These are phyloP conservation scores for Trichoderma asperellum DNA, from an alignment of 2,329 filamentous ascomycete species.

Conservation along the genomic window DNA sequence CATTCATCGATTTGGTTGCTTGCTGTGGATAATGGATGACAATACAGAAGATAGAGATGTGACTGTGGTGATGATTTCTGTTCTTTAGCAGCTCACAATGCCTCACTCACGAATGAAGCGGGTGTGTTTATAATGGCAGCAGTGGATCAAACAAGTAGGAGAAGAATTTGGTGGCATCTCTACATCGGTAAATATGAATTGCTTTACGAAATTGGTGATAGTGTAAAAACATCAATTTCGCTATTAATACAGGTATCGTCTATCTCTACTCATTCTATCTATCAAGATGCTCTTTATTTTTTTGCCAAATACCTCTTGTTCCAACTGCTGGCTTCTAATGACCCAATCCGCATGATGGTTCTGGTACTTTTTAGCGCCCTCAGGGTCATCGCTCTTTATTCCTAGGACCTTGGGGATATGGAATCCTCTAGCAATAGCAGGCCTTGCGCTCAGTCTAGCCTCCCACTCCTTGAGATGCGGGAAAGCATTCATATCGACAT, in stretches of 20 bases:
- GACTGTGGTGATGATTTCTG: too few relatives aligned
- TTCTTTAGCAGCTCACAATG: too few relatives aligned
- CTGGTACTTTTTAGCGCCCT: neutral
- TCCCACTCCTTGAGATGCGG: conserved; percentile 15
- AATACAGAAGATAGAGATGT: too few relatives aligned
- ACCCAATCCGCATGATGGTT: conserved; percentile 4
- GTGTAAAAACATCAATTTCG: neutral
- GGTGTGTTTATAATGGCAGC: too few relatives aligned
- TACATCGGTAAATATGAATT: too few relatives aligned
- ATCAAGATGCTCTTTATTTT: neutral
- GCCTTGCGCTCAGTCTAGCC: conserved; percentile 8
- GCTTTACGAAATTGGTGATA: too few relatives aligned
- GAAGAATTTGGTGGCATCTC: too few relatives aligned
- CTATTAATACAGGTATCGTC: neutral
- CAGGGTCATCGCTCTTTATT: conserved; percentile 4
- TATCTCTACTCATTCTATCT: neutral
- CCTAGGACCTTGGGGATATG: conserved; percentile 9
- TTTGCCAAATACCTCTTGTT: neutral
- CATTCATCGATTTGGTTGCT: too few relatives aligned
- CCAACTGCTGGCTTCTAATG: neutral
- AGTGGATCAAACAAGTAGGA: too few relatives aligned
- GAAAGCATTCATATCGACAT: conserved; percentile 5
- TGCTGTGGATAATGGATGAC: too few relatives aligned
- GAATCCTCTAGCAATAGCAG: conserved; percentile 6
- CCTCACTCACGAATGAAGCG: too few relatives aligned